These are phyloP conservation scores for Malus hybrid DNA, from an alignment of 331 rosid species.

Conservation along the genomic window DNA sequence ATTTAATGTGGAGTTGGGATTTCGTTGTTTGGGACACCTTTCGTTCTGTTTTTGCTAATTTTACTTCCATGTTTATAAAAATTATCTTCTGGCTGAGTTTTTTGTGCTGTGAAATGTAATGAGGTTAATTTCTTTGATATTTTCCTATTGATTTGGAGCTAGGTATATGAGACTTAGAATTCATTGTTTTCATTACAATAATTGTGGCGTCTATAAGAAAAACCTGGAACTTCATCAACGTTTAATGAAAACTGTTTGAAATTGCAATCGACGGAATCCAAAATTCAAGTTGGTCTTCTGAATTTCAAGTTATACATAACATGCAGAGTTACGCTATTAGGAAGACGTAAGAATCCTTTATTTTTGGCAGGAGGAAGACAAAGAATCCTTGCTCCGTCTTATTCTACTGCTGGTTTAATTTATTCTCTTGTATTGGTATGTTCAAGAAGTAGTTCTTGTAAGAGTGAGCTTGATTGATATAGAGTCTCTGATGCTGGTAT, in stretches of 20 bases:
- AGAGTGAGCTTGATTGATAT: neutral
- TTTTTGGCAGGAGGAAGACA: neutral
- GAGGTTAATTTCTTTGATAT: neutral
- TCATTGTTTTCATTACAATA: neutral
- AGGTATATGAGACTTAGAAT: neutral
- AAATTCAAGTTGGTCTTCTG: neutral
- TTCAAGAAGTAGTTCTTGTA: neutral
- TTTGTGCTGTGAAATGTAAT: neutral
- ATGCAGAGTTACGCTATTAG: neutral
- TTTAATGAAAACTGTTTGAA: neutral
- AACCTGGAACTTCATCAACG: neutral
- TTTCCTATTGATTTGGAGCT: neutral
- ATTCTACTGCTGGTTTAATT: neutral
- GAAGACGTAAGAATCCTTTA: neutral
- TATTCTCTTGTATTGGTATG: neutral
- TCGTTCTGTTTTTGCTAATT: constrained; percentile 1
- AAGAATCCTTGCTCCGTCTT: neutral
- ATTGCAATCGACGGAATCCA: neutral
- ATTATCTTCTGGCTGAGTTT: neutral
- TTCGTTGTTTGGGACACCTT: neutral
- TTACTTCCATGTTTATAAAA: neutral
- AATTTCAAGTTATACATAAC: neutral
- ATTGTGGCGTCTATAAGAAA: neutral
- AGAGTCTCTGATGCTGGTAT: neutral
- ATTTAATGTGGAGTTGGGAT: neutral